A percentile compares a stretch with the other conserved stretches of the same genome.
Conservation (phyloP, 345 rosid genomes). For the Capsella bursapastoris region DNA sequence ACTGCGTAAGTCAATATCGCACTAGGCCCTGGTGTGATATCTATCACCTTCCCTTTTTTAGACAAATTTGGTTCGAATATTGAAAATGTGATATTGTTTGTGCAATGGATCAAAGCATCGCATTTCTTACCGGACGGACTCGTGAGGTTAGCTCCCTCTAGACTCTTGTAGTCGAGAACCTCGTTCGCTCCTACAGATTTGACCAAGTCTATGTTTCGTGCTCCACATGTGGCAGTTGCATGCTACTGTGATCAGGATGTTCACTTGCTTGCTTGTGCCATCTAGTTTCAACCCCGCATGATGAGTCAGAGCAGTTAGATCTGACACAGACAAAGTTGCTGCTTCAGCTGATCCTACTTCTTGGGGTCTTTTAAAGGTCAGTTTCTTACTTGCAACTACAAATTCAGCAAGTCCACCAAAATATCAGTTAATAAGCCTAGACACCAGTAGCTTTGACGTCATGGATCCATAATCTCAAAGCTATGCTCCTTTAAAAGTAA, state of each 20-base stretch:
- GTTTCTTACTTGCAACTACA: constrained; percentile 58
- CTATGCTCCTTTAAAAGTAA: too few relatives aligned
- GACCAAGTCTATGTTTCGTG: constrained; percentile 63
- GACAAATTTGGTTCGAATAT: constrained; percentile 70
- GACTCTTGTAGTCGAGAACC: constrained; percentile 75
- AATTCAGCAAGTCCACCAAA: constrained; percentile 65
- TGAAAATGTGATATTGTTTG: constrained; percentile 59
- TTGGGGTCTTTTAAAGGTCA: constrained; percentile 56
- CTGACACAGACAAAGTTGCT: constrained; percentile 67
- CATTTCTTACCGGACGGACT: constrained; percentile 73
- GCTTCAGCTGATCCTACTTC: constrained; percentile 70
- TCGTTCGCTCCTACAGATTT: constrained; percentile 84
- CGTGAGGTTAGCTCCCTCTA: constrained; percentile 65
- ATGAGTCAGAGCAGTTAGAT: constrained; percentile 61
- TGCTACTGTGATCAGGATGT: constrained; percentile 72
- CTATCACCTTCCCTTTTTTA: constrained; percentile 40
- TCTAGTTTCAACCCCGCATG: constrained; percentile 70
- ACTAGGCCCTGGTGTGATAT: too few relatives aligned
- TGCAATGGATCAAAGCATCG: constrained; percentile 71
- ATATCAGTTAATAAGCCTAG: too few relatives aligned
- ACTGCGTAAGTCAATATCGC: too few relatives aligned
- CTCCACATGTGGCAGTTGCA: constrained; percentile 87
- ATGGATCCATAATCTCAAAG: too few relatives aligned
- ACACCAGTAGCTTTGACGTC: too few relatives aligned
- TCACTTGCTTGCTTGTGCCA: constrained; percentile 52